Evolutionary conservation across 2,329 filamentous ascomycete species (phyloP).

Genomic region (Penicillium hesseltinei): DNA sequence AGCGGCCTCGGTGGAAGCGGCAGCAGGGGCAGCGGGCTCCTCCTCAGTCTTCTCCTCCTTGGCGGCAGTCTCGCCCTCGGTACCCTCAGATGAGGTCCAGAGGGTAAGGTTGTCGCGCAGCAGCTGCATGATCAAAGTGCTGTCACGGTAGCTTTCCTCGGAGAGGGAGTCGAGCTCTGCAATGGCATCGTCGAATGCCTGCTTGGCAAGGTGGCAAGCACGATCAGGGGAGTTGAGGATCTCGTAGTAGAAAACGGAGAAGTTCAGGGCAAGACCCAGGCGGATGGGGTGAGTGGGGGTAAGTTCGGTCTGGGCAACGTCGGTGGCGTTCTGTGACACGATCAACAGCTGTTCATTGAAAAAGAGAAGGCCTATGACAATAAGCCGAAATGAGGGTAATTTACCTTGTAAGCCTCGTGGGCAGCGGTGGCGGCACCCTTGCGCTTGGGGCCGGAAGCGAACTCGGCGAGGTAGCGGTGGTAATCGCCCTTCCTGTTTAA

Average conservation of each 20-base stretch:
- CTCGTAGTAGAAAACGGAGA: conserved; percentile 99
- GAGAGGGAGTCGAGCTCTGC: conserved; percentile 97
- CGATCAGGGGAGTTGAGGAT: conserved; percentile 97
- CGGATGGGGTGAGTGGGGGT: conserved; percentile 97
- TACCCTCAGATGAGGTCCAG: conserved; percentile 92
- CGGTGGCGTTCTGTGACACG: conserved; percentile 71
- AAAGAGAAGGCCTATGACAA: neutral
- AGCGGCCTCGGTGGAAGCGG: conserved; percentile 30
- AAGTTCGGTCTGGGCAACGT: conserved; percentile 96
- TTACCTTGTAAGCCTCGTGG: conserved; percentile 96
- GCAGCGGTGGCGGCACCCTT: conserved; percentile 93
- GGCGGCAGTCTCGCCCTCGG: conserved; percentile 61
- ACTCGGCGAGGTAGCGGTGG: conserved; percentile 98
- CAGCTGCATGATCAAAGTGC: conserved; percentile 98
- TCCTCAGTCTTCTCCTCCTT: conserved; percentile 62
- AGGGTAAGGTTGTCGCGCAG: conserved; percentile 97
- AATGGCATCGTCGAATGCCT: conserved; percentile 98
- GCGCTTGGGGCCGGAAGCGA: conserved; percentile 90
- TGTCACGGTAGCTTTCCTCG: conserved; percentile 98
- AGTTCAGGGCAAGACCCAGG: conserved; percentile 95
- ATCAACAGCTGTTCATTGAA: neutral
- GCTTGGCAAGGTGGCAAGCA: conserved; percentile 97
- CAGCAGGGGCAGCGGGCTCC: conserved; percentile 32
- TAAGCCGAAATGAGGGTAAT: conserved; percentile 24
- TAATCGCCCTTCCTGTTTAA: conserved; percentile 97